Evolutionary conservation across 345 rosid genomes (phyloP).

Genomic region (Citropsis articulata): DNA sequence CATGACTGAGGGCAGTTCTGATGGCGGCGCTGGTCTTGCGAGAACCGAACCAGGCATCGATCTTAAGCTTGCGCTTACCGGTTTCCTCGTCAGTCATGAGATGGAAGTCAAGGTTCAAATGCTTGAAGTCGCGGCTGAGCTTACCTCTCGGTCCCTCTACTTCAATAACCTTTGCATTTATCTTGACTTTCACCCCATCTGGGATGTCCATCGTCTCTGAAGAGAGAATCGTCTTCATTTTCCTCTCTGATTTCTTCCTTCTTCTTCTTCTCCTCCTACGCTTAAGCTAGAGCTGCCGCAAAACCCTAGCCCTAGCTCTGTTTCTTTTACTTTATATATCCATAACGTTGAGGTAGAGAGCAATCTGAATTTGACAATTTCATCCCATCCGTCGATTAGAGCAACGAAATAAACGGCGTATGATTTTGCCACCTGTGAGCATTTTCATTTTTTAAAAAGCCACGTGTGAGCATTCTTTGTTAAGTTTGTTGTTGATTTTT

Average conservation of each 20-base stretch:
- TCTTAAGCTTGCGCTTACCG: background rate
- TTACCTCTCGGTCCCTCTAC: background rate
- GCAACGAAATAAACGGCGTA: too few species aligned
- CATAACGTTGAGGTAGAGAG: too few species aligned
- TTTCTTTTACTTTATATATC: too few species aligned
- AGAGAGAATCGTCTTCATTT: background rate
- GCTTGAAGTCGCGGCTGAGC: background rate
- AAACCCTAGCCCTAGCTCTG: too few species aligned
- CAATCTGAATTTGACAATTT: too few species aligned
- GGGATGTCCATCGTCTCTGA: background rate
- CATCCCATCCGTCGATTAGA: too few species aligned
- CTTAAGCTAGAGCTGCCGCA: too few species aligned
- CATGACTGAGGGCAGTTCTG: background rate
- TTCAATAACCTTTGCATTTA: background rate
- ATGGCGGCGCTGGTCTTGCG: background rate
- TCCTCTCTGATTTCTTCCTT: background rate
- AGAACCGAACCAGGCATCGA: background rate
- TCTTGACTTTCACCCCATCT: background rate
- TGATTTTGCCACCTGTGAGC: too few species aligned
- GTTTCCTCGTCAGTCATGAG: background rate
- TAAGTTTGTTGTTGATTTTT: too few species aligned
- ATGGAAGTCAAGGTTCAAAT: background rate
- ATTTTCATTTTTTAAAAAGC: too few species aligned
- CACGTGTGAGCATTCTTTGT: too few species aligned
- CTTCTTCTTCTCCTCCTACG: too few species aligned